phyloP scores from a whole-genome alignment of 2,329 filamentous ascomycete genomes.

The Xylaria polymorpha region DNA sequence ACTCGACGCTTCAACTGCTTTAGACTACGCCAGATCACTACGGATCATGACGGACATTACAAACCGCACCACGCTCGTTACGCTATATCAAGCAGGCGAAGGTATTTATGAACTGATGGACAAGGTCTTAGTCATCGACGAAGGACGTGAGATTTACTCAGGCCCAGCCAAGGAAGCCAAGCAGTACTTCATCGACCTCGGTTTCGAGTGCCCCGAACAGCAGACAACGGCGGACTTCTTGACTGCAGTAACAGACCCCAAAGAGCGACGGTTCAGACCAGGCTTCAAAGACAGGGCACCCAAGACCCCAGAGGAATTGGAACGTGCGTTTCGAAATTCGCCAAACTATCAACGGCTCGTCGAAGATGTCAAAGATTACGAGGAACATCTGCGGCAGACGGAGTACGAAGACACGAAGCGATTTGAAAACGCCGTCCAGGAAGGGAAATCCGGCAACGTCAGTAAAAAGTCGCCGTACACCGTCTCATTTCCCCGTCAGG shows the following conservation, averaged over 20 bases:
- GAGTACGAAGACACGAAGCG: constrained; percentile 70
- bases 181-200: constrained; percentile 73
- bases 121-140: constrained; percentile 82
- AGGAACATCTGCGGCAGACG: constrained; percentile 60
- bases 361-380: constrained; percentile 66
- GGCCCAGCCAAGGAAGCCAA: constrained; percentile 71
- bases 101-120: constrained; percentile 70
- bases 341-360: constrained; percentile 69
- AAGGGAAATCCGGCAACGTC: constrained; percentile 75
- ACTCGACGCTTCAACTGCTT: constrained; percentile 81
- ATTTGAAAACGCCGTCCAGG: constrained; percentile 73
- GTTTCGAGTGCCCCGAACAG: constrained; percentile 68
- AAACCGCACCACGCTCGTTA: constrained; percentile 64
- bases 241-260: constrained; percentile 79
- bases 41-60: constrained; percentile 81
- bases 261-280: constrained; percentile 73
- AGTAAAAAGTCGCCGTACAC: constrained; percentile 80
- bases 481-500: constrained; percentile 77
- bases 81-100: constrained; percentile 58
- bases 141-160: constrained; percentile 72
- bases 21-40: constrained; percentile 79
- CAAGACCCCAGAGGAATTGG: constrained; percentile 75
- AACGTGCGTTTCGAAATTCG: constrained; percentile 72
- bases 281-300: constrained; percentile 75
- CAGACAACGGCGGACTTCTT: constrained; percentile 83